Evolutionary conservation across 495 filamentous ascomycete genomes (phyloP).

Genomic region (Aspergillus homomorphus): DNA sequence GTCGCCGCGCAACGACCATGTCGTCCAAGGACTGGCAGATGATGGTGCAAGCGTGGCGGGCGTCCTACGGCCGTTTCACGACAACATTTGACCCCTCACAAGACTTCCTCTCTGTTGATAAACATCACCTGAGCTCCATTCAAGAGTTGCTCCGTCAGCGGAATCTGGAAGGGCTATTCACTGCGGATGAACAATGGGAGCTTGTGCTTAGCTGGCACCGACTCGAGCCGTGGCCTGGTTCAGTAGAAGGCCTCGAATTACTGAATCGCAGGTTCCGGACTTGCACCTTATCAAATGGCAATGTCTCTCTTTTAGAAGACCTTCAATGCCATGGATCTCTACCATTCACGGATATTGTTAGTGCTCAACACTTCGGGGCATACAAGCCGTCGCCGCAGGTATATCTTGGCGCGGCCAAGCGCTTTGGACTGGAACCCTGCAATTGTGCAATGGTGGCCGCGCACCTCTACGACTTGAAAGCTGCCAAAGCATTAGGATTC

Average conservation of each 20-base stretch:
- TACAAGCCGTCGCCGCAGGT: conserved; percentile 73
- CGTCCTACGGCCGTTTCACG: conserved; percentile 60
- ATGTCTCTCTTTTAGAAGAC: conserved; percentile 62
- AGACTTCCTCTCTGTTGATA: conserved; percentile 58
- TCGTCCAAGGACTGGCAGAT: conserved; percentile 54
- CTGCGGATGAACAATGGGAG: conserved; percentile 50
- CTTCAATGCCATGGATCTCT: conserved; percentile 54
- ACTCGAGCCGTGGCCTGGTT: conserved; percentile 68
- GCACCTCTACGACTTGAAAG: conserved; percentile 66
- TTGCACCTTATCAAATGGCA: conserved; percentile 72
- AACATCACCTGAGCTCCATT: conserved; percentile 64
- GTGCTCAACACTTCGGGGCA: conserved; percentile 66
- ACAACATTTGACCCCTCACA: conserved; percentile 39
- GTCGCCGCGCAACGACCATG: conserved; percentile 47
- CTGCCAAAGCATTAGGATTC: conserved; percentile 61
- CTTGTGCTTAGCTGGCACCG: conserved; percentile 67
- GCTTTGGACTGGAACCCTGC: conserved; percentile 51
- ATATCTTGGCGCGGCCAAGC: conserved; percentile 62
- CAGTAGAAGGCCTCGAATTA: conserved; percentile 49
- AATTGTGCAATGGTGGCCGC: conserved; percentile 79
- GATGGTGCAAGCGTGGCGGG: conserved; percentile 67
- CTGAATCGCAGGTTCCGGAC: conserved; percentile 57
- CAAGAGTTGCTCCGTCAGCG: conserved; percentile 52
- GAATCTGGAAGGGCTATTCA: conserved; percentile 56
- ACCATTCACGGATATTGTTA: conserved; percentile 59